Evolutionary conservation across 2,329 filamentous ascomycete species (phyloP).

Genomic region (Neoarthrinium moseri): DNA sequence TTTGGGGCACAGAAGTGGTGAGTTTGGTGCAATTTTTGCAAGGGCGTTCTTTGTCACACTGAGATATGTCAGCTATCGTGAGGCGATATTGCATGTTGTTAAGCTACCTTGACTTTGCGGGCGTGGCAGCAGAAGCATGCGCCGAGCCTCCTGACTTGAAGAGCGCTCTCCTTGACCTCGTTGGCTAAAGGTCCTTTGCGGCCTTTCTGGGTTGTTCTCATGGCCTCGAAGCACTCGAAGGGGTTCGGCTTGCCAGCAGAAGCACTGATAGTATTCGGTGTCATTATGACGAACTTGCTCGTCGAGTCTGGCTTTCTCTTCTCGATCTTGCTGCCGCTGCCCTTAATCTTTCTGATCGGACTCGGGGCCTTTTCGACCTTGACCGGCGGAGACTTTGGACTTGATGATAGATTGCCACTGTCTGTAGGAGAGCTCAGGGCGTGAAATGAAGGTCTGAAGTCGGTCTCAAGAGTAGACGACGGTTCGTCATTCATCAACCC

Average conservation of each 20-base stretch:
- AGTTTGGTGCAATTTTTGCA: slow-evolving; percentile 58
- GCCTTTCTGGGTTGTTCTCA: slow-evolving; percentile 51
- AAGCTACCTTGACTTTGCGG: slow-evolving; percentile 49
- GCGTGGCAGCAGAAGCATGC: slow-evolving; percentile 61
- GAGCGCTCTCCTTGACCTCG: slow-evolving; percentile 53
- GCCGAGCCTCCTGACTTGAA: slow-evolving; percentile 52
- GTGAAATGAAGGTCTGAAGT: slow-evolving; percentile 20
- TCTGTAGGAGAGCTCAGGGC: slow-evolving; percentile 10
- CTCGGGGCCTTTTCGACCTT: slow-evolving; percentile 28
- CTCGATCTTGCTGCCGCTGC: slow-evolving; percentile 40
- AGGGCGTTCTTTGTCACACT: slow-evolving; percentile 52
- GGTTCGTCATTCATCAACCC: slow-evolving; percentile 31
- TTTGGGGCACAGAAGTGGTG: slow-evolving; percentile 46
- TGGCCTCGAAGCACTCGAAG: slow-evolving; percentile 54
- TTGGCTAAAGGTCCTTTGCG: slow-evolving; percentile 55
- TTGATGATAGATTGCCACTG: slow-evolving; percentile 20
- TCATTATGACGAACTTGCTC: slow-evolving; percentile 55
- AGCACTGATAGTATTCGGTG: slow-evolving; percentile 51
- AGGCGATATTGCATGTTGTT: too few species aligned
- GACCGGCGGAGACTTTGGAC: slow-evolving; percentile 22
- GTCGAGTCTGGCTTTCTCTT: slow-evolving; percentile 42
- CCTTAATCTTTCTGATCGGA: slow-evolving; percentile 41
- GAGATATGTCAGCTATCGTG: slow-evolving; percentile 4
- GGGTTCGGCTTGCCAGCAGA: slow-evolving; percentile 48
- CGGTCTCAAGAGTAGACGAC: slow-evolving; percentile 30